Evolutionary conservation across 2,329 filamentous ascomycete species (phyloP).

Genomic region (Beauveria asiatica): DNA sequence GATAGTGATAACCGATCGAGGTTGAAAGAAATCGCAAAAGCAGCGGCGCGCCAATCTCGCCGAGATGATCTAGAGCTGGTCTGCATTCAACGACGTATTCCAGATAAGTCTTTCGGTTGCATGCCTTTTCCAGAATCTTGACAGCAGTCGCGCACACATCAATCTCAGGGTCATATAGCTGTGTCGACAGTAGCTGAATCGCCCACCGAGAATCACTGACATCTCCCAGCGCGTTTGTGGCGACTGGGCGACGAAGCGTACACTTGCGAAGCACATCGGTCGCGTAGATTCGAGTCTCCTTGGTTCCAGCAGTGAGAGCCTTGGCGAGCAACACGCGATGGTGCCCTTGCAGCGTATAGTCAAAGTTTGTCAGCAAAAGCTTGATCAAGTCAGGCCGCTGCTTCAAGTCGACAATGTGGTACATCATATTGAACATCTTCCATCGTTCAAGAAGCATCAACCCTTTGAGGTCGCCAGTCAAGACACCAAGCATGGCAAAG

Average conservation of each 20-base stretch:
- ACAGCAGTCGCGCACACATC: conserved; percentile 94
- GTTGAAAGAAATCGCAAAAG: conserved; percentile 89
- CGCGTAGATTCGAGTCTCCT: conserved; percentile 82
- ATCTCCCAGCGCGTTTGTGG: conserved; percentile 26
- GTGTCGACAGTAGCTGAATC: conserved; percentile 92
- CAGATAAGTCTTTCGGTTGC: conserved; percentile 81
- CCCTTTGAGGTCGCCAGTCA: conserved; percentile 76
- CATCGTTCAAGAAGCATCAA: conserved; percentile 87
- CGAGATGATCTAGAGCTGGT: conserved; percentile 87
- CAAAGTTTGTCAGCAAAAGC: conserved; percentile 79
- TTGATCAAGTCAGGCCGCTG: conserved; percentile 88
- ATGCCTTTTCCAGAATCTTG: conserved; percentile 95
- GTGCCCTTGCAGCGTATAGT: conserved; percentile 83
- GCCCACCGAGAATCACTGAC: conserved; percentile 82
- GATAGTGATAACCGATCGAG: conserved; percentile 93
- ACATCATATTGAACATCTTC: conserved; percentile 99
- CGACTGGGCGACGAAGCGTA: conserved; percentile 45
- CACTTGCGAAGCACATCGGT: conserved; percentile 85
- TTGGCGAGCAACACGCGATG: conserved; percentile 89
- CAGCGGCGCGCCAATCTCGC: conserved; percentile 90
- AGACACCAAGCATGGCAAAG: conserved; percentile 80
- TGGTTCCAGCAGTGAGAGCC: conserved; percentile 82
- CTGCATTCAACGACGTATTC: conserved; percentile 97
- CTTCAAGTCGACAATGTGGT: conserved; percentile 89
- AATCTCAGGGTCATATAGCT: conserved; percentile 93